Percentiles rank a stretch among this genome's conserved stretches.
These are phyloP conservation scores for Podaxis sp. DNA, from an alignment of 768 basidiomycete genomes.

Conservation along the genomic window DNA sequence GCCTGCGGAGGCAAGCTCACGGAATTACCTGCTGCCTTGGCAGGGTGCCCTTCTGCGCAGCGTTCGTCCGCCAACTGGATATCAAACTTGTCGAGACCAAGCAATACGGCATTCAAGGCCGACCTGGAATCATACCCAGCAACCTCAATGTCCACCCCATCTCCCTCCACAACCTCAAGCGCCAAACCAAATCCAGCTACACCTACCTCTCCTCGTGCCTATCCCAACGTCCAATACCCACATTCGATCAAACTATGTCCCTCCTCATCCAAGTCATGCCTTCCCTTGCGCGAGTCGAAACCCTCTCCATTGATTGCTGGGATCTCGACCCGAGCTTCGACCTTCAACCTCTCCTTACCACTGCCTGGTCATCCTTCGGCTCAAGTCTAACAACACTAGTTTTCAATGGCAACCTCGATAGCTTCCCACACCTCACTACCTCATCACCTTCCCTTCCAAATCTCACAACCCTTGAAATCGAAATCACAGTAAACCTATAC, in stretches of 20 bases:
- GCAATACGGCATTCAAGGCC: neutral
- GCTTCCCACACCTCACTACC: constrained; percentile 31
- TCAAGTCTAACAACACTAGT: constrained; percentile 32
- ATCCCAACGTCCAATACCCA: neutral
- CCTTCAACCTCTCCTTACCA: constrained; percentile 30
- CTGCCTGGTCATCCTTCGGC: constrained; percentile 43
- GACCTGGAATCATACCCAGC: neutral
- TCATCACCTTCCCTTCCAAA: constrained; percentile 31
- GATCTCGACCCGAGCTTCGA: constrained; percentile 31
- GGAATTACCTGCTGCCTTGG: constrained; percentile 11
- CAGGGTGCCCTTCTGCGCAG: constrained; percentile 23
- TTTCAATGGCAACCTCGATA: constrained; percentile 37
- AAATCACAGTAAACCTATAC: constrained; percentile 36
- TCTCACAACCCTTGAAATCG: constrained; percentile 36
- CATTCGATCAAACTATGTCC: neutral
- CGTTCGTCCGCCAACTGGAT: neutral
- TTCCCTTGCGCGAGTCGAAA: constrained; percentile 12
- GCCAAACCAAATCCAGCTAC: neutral
- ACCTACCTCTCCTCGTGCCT: neutral
- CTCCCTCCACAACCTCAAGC: neutral
- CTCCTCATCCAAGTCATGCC: constrained; percentile 29
- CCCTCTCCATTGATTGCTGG: constrained; percentile 42
- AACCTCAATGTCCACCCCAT: neutral
- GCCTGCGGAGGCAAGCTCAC: neutral
- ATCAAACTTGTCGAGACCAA: neutral